A percentile compares a stretch with the other conserved stretches of the same genome.
These are phyloP conservation scores for Hemileia vastatrix DNA, from an alignment of 1,284 basidiomycete species.

Conservation along the genomic window DNA sequence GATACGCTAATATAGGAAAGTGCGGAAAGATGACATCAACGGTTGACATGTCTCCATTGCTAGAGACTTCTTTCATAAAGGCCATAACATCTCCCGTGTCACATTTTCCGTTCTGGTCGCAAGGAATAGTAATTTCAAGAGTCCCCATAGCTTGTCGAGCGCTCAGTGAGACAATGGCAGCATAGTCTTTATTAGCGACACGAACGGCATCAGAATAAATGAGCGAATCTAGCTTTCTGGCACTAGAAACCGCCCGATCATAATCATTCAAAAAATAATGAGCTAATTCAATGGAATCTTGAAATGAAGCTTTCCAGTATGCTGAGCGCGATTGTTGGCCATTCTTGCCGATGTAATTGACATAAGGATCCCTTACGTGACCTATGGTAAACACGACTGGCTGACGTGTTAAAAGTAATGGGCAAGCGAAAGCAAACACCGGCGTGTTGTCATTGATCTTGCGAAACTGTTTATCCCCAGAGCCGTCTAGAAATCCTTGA, in stretches of 20 bases:
- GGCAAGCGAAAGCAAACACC: slow-evolving; percentile 6
- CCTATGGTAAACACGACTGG: slow-evolving; percentile 16
- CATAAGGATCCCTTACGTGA: slow-evolving; percentile 20
- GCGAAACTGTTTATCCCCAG: slow-evolving; percentile 13
- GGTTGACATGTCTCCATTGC: slow-evolving; percentile 43
- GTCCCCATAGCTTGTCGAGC: slow-evolving; percentile 38
- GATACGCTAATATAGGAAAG: slow-evolving; percentile 42
- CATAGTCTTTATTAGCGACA: slow-evolving; percentile 36
- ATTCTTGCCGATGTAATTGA: slow-evolving; percentile 8
- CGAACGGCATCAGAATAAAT: slow-evolving; percentile 38
- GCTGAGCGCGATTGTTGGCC: slow-evolving; percentile 25
- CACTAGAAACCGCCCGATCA: slow-evolving; percentile 30
- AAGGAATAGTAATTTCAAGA: slow-evolving; percentile 37
- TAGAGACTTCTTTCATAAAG: slow-evolving; percentile 42
- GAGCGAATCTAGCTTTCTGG: slow-evolving; percentile 32
- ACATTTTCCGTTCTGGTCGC: slow-evolving; percentile 21
- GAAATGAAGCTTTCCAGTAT: slow-evolving; percentile 37
- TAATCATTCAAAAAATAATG: slow-evolving; percentile 41
- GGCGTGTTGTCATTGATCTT: slow-evolving; percentile 12
- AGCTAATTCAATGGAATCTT: slow-evolving; percentile 36
- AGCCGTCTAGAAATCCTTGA: slow-evolving; percentile 19
- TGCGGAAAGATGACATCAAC: slow-evolving; percentile 43
- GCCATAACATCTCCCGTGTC: slow-evolving; percentile 34
- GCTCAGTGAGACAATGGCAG: slow-evolving; percentile 38
- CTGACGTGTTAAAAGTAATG: not conserved